Evolutionary conservation across 2,329 filamentous ascomycete species (phyloP), one percentile per base, ranked within the genome.

Genomic region (Neobulgaria alba): DNA sequence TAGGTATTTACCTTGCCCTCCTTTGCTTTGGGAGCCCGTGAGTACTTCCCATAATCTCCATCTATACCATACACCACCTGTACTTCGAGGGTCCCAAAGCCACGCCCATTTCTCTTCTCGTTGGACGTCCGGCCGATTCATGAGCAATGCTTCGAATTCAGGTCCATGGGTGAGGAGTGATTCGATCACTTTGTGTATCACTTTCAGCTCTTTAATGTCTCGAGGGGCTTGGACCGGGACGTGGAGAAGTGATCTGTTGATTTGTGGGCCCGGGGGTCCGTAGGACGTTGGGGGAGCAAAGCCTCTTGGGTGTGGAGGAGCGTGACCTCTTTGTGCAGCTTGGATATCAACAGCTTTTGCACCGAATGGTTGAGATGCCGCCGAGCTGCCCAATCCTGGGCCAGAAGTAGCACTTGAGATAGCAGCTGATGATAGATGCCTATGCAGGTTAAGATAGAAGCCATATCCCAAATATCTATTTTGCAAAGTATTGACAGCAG

Each of bases 91-190:
- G 60, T 96, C 83, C 81, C 86, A 98, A 4, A 98, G 69, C 85
- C 89, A 98, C 0, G 88, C 84, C 79, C 90, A 96, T 50, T 82
- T 88, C 60, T 94, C 85, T 45, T 95, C 85, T 30, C 72, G 74
- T 58, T 94, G 86, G 1, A 96, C 83, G 40, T 88, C 79, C 0
- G 84, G 77, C 14, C 85, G 73, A 36, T 81, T 82, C 92, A 96
- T 96, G 5, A 98, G 72, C 2, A 94, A 68, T 4, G 89, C 88
- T 62, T 98, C 92, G 46, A 95, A 93, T 56, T 92, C 86, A 0
- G 85, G 78, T 0, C 89, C 88, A 51, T 92, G 78, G 16, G 79
- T 76, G 7, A 95, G 67, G 0, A 96, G 69, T 2, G 75, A 73
- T 57, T 96, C 90, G 23, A 94, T 73, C 0, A 88, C 84, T 59